phyloP scores from a whole-genome alignment of 176 grass and related monocot genomes.

The Aegilops umbellulata region DNA sequence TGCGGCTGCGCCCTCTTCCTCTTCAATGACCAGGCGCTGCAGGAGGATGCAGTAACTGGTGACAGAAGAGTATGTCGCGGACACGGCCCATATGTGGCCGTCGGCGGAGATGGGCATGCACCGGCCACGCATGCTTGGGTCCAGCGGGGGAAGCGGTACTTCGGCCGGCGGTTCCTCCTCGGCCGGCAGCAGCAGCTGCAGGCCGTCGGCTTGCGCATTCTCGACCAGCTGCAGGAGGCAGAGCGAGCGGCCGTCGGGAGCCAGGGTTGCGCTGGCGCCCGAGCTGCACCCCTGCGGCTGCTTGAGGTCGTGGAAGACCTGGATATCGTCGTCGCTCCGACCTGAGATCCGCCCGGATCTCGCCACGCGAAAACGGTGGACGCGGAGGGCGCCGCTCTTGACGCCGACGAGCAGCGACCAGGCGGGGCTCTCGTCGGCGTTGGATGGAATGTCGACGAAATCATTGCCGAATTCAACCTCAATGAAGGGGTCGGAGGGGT shows the following conservation, averaged over 20 bases:
- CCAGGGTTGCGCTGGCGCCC: neutral
- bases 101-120: neutral
- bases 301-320: neutral
- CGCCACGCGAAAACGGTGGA: neutral
- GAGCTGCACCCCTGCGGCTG: neutral
- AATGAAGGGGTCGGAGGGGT: neutral
- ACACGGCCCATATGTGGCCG: neutral
- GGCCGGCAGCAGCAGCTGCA: neutral
- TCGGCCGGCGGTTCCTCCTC: neutral
- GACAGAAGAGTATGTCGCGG: too few relatives aligned
- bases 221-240: neutral
- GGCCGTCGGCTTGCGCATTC: neutral
- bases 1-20: too few relatives aligned
- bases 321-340: neutral
- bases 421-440: neutral
- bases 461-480: neutral
- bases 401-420: neutral
- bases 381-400: neutral
- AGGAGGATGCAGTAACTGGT: accelerated
- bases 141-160: neutral
- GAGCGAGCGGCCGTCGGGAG: neutral
- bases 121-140: too few relatives aligned
- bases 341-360: neutral
- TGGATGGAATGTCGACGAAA: neutral
- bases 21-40: neutral